A percentile compares a stretch with the other conserved stretches of the same genome.
Evolutionary conservation across 2,329 filamentous ascomycete species (phyloP).

Genomic region (Colletotrichum sojae): DNA sequence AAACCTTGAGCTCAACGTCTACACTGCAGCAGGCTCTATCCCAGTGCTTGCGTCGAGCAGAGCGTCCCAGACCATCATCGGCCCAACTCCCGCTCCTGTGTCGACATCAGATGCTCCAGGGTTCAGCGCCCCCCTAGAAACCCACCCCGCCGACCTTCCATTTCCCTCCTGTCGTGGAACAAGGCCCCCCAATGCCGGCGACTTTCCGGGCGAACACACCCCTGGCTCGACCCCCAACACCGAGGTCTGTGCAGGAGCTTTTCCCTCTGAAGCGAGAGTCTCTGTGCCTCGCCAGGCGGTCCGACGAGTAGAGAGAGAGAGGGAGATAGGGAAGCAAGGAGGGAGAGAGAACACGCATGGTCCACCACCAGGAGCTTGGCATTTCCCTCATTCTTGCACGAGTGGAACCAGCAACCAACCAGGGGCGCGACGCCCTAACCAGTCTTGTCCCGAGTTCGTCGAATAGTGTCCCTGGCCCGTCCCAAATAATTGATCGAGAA

Average conservation of each 20-base stretch:
- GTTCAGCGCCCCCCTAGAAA: background rate
- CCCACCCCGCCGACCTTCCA: background rate
- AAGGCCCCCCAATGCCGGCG: background rate
- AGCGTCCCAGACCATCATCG: constrained; percentile 9
- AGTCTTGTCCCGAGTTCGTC: background rate
- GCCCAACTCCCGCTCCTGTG: constrained; percentile 2
- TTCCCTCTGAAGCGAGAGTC: background rate
- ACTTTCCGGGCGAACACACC: background rate
- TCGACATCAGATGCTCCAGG: constrained; percentile 23
- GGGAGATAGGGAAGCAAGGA: background rate
- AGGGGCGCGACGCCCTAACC: background rate
- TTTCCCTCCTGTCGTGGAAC: constrained; percentile 2
- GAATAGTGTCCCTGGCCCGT: constrained; percentile 12
- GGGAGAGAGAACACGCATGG: constrained; percentile 9
- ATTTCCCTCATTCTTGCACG: constrained; percentile 7
- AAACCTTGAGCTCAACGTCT: background rate
- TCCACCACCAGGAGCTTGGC: constrained; percentile 12
- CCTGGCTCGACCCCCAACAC: constrained; percentile 16
- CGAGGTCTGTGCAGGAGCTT: constrained; percentile 17
- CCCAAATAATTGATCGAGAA: background rate
- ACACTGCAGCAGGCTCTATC: constrained; percentile 5
- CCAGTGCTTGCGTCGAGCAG: constrained; percentile 12
- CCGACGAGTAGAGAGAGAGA: too few species aligned
- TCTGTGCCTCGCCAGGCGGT: background rate
- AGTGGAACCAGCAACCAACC: background rate